These are phyloP conservation scores for Collybiopsis luxurians DNA, from an alignment of 768 basidiomycete species.

Conservation along the genomic window DNA sequence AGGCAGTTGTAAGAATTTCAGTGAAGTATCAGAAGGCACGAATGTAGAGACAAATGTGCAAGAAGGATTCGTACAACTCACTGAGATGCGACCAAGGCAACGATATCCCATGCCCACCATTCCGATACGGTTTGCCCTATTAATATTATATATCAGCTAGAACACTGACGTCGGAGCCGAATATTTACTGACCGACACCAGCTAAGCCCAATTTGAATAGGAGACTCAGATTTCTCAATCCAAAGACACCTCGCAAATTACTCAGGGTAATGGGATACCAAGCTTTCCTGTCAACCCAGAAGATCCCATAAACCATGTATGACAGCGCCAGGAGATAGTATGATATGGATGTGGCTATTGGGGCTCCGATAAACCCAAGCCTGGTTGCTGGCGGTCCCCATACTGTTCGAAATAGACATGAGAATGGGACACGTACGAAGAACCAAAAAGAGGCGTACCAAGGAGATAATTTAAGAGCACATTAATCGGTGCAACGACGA, in stretches of 20 bases:
- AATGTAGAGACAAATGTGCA: background rate
- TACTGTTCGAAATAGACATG: constrained; percentile 26
- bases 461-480: background rate
- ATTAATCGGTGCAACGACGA: constrained; percentile 25
- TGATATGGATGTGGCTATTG: constrained; percentile 57
- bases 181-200: constrained; percentile 56
- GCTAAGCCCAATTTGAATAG: constrained; percentile 77
- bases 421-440: background rate
- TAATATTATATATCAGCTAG: background rate
- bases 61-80: constrained; percentile 19
- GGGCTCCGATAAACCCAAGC: constrained; percentile 73
- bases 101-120: constrained; percentile 97
- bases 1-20: background rate
- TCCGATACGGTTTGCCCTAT: constrained; percentile 79
- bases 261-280: constrained; percentile 65
- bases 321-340: constrained; percentile 78
- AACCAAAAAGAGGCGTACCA: background rate
- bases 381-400: constrained; percentile 60
- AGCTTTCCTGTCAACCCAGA: constrained; percentile 63
- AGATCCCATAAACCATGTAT: constrained; percentile 62
- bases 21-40: constrained; percentile 1
- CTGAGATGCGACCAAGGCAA: constrained; percentile 56
- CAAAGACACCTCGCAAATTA: constrained; percentile 35
- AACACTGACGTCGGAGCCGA: background rate
- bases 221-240: constrained; percentile 66